phyloP scores from a whole-genome alignment of 225 moss, liverwort and hornwort genomes.

The Neckera pumila region DNA sequence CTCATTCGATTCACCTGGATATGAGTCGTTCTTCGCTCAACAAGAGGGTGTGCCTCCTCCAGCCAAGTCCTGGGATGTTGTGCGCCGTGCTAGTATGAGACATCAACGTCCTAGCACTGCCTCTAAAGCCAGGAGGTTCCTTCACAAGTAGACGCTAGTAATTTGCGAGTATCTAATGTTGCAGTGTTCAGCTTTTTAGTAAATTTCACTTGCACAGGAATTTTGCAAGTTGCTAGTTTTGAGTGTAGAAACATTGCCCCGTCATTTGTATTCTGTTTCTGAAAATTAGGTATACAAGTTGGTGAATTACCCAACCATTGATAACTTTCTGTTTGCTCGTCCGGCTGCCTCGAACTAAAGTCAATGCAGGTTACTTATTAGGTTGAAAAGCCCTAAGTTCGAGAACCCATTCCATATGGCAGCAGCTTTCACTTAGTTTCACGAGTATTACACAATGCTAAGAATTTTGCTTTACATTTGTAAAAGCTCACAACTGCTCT shows the following conservation, averaged over 20 bases:
- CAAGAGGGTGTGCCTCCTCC: slow-evolving; percentile 88
- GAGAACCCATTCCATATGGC: background rate
- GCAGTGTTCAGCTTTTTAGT: background rate
- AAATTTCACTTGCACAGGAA: background rate
- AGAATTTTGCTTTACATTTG: background rate
- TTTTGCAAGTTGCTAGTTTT: background rate
- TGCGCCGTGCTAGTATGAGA: slow-evolving; percentile 80
- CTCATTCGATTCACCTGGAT: slow-evolving; percentile 89
- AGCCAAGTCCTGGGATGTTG: slow-evolving; percentile 89
- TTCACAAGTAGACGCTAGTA: slow-evolving; percentile 5
- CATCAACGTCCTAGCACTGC: slow-evolving; percentile 17
- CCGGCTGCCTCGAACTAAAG: background rate
- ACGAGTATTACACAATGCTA: background rate
- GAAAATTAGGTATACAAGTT: background rate
- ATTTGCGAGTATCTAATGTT: background rate
- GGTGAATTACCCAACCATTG: background rate
- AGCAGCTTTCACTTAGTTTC: background rate
- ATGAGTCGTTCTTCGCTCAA: slow-evolving; percentile 78
- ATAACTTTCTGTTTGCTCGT: background rate
- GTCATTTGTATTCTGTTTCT: background rate
- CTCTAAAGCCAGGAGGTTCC: slow-evolving; percentile 14
- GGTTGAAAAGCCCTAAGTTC: background rate
- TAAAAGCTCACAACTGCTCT: background rate
- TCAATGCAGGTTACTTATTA: background rate
- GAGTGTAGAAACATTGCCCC: background rate